Evolutionary conservation across 371 early-diverging fungal species (phyloP).

Genomic region (Circinella umbellata): DNA sequence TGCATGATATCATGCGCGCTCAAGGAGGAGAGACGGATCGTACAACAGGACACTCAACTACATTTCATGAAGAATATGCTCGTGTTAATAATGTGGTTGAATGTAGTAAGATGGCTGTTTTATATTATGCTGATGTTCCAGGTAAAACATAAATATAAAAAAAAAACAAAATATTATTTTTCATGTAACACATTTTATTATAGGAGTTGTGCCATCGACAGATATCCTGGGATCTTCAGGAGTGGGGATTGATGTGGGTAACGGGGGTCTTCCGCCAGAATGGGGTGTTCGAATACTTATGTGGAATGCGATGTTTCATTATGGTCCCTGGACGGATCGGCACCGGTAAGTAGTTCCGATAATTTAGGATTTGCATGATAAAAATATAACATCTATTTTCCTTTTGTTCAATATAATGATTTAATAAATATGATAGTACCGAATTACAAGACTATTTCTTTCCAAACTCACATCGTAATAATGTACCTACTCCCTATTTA

Average conservation of each 20-base stretch:
- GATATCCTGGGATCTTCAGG: slow-evolving; percentile 29
- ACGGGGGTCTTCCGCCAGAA: slow-evolving; percentile 72
- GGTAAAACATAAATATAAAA: slow-evolving; percentile 42
- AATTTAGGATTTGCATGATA: not conserved
- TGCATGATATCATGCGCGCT: slow-evolving; percentile 57
- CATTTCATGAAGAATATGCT: slow-evolving; percentile 73
- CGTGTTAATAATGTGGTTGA: slow-evolving; percentile 70
- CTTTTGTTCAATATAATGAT: not conserved
- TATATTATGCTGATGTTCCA: slow-evolving; percentile 74
- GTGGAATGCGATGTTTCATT: slow-evolving; percentile 67
- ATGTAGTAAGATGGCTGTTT: slow-evolving; percentile 61
- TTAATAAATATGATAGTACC: slow-evolving; percentile 30
- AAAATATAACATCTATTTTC: not conserved
- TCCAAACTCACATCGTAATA: slow-evolving; percentile 69
- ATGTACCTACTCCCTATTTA: slow-evolving; percentile 51
- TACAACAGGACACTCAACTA: slow-evolving; percentile 19
- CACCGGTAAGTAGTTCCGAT: slow-evolving; percentile 57
- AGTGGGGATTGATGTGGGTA: slow-evolving; percentile 55
- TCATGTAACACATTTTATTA: not conserved
- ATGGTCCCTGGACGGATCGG: slow-evolving; percentile 92
- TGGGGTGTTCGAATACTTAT: slow-evolving; percentile 74
- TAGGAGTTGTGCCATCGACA: slow-evolving; percentile 59
- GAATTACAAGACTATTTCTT: slow-evolving; percentile 80
- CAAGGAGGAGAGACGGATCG: slow-evolving; percentile 27
- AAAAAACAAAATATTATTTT: too few species aligned